Conservation (phyloP, 2,329 filamentous ascomycete species). For the Blastomyces percursus region DNA sequence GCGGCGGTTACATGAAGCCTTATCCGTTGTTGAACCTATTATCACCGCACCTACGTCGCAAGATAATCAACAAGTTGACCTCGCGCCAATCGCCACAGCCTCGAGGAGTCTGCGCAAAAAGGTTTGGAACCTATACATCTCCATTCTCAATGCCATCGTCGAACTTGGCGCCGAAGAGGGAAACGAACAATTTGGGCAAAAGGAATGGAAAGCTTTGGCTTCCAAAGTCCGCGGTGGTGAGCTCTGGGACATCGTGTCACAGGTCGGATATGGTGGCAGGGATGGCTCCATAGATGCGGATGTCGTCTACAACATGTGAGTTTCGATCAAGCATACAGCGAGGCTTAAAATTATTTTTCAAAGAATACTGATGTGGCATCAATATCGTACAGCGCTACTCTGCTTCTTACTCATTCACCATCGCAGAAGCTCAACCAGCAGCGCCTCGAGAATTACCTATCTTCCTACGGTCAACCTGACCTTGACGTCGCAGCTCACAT, state of each 20-base stretch:
- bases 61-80: slow-evolving; percentile 29
- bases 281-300: slow-evolving; percentile 91
- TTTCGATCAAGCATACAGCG: slow-evolving; percentile 14
- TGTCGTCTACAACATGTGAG: slow-evolving; percentile 55
- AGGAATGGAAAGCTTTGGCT: slow-evolving; percentile 73
- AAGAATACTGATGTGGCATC: slow-evolving; percentile 10
- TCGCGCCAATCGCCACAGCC: slow-evolving; percentile 66
- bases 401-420: slow-evolving; percentile 80
- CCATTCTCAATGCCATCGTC: slow-evolving; percentile 79
- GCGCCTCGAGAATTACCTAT: slow-evolving; percentile 78
- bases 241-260: slow-evolving; percentile 90
- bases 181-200: slow-evolving; percentile 72
- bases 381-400: slow-evolving; percentile 56
- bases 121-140: slow-evolving; percentile 94
- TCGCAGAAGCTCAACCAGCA: slow-evolving; percentile 76
- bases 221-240: slow-evolving; percentile 76
- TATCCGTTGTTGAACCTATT: slow-evolving; percentile 73
- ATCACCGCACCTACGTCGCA: slow-evolving; percentile 49
- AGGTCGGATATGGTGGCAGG: slow-evolving; percentile 72
- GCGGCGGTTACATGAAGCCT: slow-evolving; percentile 78
- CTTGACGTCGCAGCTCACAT: slow-evolving; percentile 61
- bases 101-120: slow-evolving; percentile 79
- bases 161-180: slow-evolving; percentile 85
- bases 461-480: slow-evolving; percentile 60
- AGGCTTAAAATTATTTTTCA: background rate